Evolutionary conservation across 140 eudicot genomes (phyloP).

Genomic region (Oenanthe javanica): DNA sequence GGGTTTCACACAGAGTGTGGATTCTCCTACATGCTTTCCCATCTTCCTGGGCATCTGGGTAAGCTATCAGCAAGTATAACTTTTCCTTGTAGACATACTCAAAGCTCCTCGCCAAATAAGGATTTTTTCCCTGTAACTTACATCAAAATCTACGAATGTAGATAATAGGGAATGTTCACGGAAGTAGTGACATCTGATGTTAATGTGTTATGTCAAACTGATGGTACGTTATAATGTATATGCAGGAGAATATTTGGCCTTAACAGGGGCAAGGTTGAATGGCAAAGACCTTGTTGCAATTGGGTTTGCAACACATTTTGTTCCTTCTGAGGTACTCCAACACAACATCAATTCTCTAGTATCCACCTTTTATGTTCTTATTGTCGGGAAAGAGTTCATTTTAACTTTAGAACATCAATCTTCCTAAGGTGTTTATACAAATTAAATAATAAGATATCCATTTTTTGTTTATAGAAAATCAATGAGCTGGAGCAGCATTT

Average conservation of each 20-base stretch:
- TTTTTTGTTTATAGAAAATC: slow-evolving; percentile 46
- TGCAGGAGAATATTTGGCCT: slow-evolving; percentile 88
- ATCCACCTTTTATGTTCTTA: neutral
- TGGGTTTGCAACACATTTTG: slow-evolving; percentile 89
- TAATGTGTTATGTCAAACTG: neutral
- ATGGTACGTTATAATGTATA: neutral
- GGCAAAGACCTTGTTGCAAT: slow-evolving; percentile 79
- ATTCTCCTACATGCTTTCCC: slow-evolving; percentile 84
- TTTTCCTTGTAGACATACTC: neutral
- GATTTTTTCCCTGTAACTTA: neutral
- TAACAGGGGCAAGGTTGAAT: slow-evolving; percentile 83
- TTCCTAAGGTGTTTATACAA: neutral
- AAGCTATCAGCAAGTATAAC: slow-evolving; percentile 13
- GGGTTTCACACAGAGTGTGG: slow-evolving; percentile 97
- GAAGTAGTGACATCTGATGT: neutral
- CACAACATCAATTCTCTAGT: neutral
- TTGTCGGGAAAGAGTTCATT: neutral
- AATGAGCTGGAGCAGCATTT: slow-evolving; percentile 53
- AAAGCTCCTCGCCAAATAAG: neutral
- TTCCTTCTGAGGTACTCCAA: slow-evolving; percentile 76
- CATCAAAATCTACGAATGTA: neutral
- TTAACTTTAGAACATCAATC: too few relatives aligned
- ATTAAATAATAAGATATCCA: neutral
- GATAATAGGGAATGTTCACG: neutral
- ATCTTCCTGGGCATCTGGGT: slow-evolving; percentile 86